Percentiles rank a stretch among this genome's conserved stretches.
phyloP scores from a whole-genome alignment of 148 eudicot genomes.

The Rhododendron kiyosumense region DNA sequence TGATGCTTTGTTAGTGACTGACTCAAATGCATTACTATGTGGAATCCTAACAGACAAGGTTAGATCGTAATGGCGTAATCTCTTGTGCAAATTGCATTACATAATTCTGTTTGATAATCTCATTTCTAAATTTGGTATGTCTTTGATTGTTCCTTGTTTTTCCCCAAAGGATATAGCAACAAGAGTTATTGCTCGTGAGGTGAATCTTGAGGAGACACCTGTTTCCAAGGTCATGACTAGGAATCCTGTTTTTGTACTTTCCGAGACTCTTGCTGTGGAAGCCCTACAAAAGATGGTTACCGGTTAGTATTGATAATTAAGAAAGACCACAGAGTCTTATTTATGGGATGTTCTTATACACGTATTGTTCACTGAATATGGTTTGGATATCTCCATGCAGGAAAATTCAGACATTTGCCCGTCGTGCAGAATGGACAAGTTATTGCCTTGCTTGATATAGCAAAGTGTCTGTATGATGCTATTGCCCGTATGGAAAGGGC shows the following conservation, averaged over 20 bases:
- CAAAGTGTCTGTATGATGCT: slow-evolving; percentile 95
- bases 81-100: not conserved
- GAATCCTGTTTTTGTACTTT: slow-evolving; percentile 90
- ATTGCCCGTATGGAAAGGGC: slow-evolving; percentile 97
- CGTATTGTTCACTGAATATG: not conserved
- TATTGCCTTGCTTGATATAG: slow-evolving; percentile 91
- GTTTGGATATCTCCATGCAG: slow-evolving; percentile 31
- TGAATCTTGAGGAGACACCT: slow-evolving; percentile 83
- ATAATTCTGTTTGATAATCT: not conserved
- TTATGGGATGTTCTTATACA: not conserved
- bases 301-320: slow-evolving; percentile 35
- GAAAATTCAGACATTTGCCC: slow-evolving; percentile 94
- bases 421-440: slow-evolving; percentile 95
- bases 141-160: not conserved
- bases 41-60: slow-evolving; percentile 98
- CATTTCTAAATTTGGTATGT: not conserved
- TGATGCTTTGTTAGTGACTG: slow-evolving; percentile 90
- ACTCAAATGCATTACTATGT: slow-evolving; percentile 89
- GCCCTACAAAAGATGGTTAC: slow-evolving; percentile 96
- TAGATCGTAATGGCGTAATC: not conserved
- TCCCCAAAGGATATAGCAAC: slow-evolving; percentile 78
- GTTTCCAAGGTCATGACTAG: slow-evolving; percentile 96
- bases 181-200: slow-evolving; percentile 76
- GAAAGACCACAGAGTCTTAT: not conserved
- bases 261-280: slow-evolving; percentile 92